Conservation (phyloP, 192 early-diverging fungal genomes). For the Mortierella alpina region DNA sequence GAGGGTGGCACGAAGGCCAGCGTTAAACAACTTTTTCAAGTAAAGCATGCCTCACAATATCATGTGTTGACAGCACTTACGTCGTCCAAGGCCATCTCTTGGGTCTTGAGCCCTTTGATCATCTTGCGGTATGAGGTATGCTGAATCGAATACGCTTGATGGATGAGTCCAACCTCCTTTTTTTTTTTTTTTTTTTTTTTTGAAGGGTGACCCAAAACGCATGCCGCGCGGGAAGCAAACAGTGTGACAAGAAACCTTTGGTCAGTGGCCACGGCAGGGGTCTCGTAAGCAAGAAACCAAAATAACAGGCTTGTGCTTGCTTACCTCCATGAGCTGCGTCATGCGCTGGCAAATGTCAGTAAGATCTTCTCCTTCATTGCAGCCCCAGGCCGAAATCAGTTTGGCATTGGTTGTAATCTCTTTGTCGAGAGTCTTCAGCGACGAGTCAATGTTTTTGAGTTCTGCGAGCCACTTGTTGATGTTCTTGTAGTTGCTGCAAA, state of each 20-base stretch:
- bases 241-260: too few species aligned
- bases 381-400: conserved; percentile 48
- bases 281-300: conserved; percentile 8
- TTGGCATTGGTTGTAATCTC: conserved; percentile 40
- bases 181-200: too few species aligned
- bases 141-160: conserved; percentile 38
- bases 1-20: neutral
- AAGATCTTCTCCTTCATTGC: conserved; percentile 49
- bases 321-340: conserved; percentile 55
- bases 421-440: conserved; percentile 47
- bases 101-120: conserved; percentile 45
- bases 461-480: conserved; percentile 55
- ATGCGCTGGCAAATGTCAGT: conserved; percentile 51
- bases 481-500: conserved; percentile 47
- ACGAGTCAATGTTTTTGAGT: conserved; percentile 50
- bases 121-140: conserved; percentile 41
- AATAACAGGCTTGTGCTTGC: neutral
- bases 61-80: conserved; percentile 7
- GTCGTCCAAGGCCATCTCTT: conserved; percentile 51
- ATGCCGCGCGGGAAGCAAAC: conserved; percentile 3
- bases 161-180: conserved; percentile 51
- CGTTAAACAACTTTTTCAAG: neutral
- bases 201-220: neutral
- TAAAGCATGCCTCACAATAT: neutral
- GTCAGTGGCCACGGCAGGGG: neutral